Evolutionary conservation across 2,329 filamentous ascomycete species (phyloP).

Genomic region (Nemania sp.): DNA sequence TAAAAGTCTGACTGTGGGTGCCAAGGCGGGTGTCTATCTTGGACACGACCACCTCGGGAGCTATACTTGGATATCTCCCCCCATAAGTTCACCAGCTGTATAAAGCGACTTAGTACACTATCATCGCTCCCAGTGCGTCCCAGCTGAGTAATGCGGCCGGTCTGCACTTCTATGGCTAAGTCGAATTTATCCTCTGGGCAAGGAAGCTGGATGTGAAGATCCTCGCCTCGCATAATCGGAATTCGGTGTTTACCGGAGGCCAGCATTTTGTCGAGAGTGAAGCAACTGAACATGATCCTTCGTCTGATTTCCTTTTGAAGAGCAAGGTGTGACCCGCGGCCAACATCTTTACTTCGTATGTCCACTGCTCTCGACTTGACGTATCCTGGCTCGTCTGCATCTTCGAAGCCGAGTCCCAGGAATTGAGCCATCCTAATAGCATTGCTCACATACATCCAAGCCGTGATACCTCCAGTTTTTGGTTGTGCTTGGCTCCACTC

Average conservation of each 20-base stretch:
- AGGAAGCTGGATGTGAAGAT: slow-evolving; percentile 68
- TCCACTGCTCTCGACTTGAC: slow-evolving; percentile 21
- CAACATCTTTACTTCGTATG: slow-evolving; percentile 29
- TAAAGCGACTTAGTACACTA: slow-evolving; percentile 57
- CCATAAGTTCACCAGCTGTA: slow-evolving; percentile 64
- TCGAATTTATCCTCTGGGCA: slow-evolving; percentile 69
- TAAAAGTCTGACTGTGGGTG: slow-evolving; percentile 58
- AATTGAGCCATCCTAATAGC: slow-evolving; percentile 68
- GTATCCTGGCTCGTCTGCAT: slow-evolving; percentile 42
- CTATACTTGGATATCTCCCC: slow-evolving; percentile 62
- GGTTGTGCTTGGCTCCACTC: slow-evolving; percentile 68
- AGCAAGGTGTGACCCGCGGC: slow-evolving; percentile 43
- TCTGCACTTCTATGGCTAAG: slow-evolving; percentile 61
- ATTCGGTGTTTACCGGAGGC: slow-evolving; percentile 66
- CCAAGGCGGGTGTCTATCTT: slow-evolving; percentile 63
- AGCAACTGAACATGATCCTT: slow-evolving; percentile 75
- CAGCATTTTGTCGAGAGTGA: slow-evolving; percentile 72
- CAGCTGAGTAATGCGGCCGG: slow-evolving; percentile 50
- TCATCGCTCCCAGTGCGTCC: slow-evolving; percentile 44
- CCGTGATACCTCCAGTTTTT: slow-evolving; percentile 56
- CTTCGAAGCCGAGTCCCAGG: slow-evolving; percentile 63
- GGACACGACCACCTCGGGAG: slow-evolving; percentile 56
- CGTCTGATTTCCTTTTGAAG: slow-evolving; percentile 67
- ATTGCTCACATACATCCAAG: slow-evolving; percentile 69
- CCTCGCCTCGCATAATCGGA: slow-evolving; percentile 61